Conservation (phyloP, 2,329 filamentous ascomycete species). For the Alternaria burnsii region DNA sequence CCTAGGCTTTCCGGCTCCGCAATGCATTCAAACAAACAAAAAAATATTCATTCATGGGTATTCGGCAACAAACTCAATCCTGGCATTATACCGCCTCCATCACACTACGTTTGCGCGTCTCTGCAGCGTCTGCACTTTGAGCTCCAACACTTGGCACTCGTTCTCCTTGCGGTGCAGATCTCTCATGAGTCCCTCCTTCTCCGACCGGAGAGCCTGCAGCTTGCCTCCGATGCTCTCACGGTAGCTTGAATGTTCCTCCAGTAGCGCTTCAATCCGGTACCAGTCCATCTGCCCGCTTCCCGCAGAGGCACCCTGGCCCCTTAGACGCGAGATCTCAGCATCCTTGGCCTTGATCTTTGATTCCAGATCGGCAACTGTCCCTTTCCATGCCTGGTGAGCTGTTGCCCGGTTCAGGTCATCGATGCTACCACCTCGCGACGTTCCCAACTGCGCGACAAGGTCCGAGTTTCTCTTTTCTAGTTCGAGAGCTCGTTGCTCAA, state of each 20-base stretch:
- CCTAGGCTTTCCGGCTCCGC: background rate
- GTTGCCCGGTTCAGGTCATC: conserved; percentile 46
- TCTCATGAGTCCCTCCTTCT: conserved; percentile 52
- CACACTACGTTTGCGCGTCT: conserved; percentile 28
- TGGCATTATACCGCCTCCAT: background rate
- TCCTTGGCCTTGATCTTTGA: conserved; percentile 43
- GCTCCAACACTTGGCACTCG: conserved; percentile 50
- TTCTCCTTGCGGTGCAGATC: conserved; percentile 53
- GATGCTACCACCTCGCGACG: conserved; percentile 38
- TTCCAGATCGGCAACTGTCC: conserved; percentile 41
- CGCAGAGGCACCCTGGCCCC: conserved; percentile 15
- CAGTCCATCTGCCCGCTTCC: conserved; percentile 33
- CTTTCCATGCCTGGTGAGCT: conserved; percentile 49
- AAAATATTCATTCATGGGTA: background rate
- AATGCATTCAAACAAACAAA: background rate
- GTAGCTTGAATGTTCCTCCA: conserved; percentile 52
- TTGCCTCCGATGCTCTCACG: conserved; percentile 49
- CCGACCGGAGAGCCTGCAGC: conserved; percentile 50
- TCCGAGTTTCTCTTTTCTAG: conserved; percentile 53
- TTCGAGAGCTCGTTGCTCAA: conserved; percentile 55
- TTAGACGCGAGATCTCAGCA: conserved; percentile 35
- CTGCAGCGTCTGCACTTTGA: conserved; percentile 46
- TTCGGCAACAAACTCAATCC: background rate
- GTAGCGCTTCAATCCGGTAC: conserved; percentile 50
- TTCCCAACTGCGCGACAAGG: conserved; percentile 42